Evolutionary conservation across 139 green algal species (phyloP).

Genomic region (Micromonas commoda): DNA sequence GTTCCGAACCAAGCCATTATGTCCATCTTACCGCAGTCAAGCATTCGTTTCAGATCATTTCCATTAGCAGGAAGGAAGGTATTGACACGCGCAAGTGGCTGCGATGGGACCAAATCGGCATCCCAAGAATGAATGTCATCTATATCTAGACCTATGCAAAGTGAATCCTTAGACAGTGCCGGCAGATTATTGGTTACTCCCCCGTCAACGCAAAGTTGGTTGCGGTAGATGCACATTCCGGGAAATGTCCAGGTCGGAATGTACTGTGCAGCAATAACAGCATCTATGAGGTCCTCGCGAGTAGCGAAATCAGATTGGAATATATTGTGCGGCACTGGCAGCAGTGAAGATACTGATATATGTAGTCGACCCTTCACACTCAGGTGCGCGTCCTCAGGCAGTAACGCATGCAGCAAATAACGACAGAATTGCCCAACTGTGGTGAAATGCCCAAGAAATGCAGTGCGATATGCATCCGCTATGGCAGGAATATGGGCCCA

Average conservation of each 20-base stretch:
- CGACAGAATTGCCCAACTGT: background rate
- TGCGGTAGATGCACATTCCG: background rate
- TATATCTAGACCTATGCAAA: slow-evolving; percentile 2
- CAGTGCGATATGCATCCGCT: background rate
- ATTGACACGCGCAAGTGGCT: background rate
- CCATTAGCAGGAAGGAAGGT: slow-evolving; percentile 15
- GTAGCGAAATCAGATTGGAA: slow-evolving; percentile 1
- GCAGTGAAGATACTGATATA: slow-evolving; percentile 2
- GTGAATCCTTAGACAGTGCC: background rate
- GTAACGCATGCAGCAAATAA: slow-evolving; percentile 3
- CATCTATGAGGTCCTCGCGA: slow-evolving; percentile 10
- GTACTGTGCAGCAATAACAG: background rate
- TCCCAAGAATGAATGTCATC: background rate
- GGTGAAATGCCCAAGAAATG: background rate
- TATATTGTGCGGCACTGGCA: slow-evolving; percentile 15
- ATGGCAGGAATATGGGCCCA: slow-evolving; percentile 16
- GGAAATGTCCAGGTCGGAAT: slow-evolving; percentile 3
- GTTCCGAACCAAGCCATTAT: slow-evolving; percentile 6
- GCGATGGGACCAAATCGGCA: background rate
- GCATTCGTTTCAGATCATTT: background rate
- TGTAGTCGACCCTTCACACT: background rate
- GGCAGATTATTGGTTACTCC: slow-evolving; percentile 19
- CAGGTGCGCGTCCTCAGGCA: slow-evolving; percentile 3
- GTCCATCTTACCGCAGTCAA: background rate
- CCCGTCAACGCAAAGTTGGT: slow-evolving; percentile 8